Evolutionary conservation across 2,329 filamentous ascomycete genomes (phyloP), one percentile per base, ranked within the genome.

Genomic region (Aspergillus pseudonomiae): DNA sequence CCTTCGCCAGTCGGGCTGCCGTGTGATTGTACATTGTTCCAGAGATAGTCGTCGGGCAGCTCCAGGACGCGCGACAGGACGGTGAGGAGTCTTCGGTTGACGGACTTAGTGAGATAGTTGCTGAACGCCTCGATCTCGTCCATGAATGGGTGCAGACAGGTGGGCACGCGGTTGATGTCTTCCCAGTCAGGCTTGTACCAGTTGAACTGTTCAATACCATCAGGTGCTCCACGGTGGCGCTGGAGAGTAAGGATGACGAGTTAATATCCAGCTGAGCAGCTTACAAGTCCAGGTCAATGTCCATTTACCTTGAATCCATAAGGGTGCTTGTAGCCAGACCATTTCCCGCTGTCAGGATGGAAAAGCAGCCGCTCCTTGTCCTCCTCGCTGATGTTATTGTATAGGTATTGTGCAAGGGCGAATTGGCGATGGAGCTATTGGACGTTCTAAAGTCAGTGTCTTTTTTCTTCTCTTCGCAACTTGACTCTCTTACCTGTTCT

Each of bases 121-220:
- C 77, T 77, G 68, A 83, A 82, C 0, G 75, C 73, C 58, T 77
- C 77, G 57, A 84, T 82, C 65, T 84, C 82, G 63, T 83, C 82
- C 81, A 83, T 83, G 64, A 83, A 83, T 0, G 82, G 82, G 60
- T 78, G 76, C 1, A 84, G 70, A 57, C 82, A 84, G n/a, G 64
- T 76, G 1, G 83, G 83, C 0, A 79, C 73, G 9, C 80, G 72
- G 55, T 77, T 70, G 26, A 73, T 65, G 62, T 81, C 73, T 63
- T 79, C 73, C 78, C 80, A 84, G 54, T 85, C 82, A 1, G 70
- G 71, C 28, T 76, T 79, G 73, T 85, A 85, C 78, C 80, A 85
- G 72, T 85, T 85, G 73, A 85, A 85, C 63, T 85, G 83, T 65
- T 85, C 83, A 60, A 85, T 85, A 3, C 82, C 83, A 67, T 85